Evolutionary conservation across 257 asterid species (phyloP).

Genomic region (Forsythia suspensa): DNA sequence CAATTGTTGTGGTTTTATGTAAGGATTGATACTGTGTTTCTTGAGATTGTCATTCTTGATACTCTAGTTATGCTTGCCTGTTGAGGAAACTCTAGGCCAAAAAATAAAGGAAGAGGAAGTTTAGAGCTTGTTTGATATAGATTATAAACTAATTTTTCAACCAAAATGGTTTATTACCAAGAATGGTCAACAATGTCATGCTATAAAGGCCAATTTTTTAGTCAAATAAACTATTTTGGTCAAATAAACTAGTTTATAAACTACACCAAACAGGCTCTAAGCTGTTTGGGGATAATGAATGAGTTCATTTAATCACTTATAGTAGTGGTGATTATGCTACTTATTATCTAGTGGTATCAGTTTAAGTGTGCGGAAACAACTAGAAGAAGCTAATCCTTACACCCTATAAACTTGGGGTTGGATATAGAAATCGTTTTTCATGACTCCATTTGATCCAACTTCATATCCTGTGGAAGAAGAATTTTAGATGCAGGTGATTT

Average conservation of each 20-base stretch:
- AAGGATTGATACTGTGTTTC: not conserved
- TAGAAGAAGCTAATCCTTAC: no score
- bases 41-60: not conserved
- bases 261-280: no score
- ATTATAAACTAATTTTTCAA: no score
- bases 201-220: no score
- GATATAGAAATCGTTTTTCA: no score
- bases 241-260: no score
- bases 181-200: no score
- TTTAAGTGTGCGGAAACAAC: not conserved
- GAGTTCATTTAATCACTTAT: not conserved
- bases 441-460: not conserved
- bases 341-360: not conserved
- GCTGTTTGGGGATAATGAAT: not conserved
- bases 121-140: not conserved
- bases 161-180: no score
- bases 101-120: not conserved
- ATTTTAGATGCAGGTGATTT: constrained; percentile 2
- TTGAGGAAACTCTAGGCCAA: constrained; percentile 5
- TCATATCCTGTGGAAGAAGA: no score
- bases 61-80: not conserved
- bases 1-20: not conserved
- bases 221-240: no score
- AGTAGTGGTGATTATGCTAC: not conserved
- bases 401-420: not conserved